phyloP scores from a whole-genome alignment of 164 flowering plant species.

The Vitis vinifera region DNA sequence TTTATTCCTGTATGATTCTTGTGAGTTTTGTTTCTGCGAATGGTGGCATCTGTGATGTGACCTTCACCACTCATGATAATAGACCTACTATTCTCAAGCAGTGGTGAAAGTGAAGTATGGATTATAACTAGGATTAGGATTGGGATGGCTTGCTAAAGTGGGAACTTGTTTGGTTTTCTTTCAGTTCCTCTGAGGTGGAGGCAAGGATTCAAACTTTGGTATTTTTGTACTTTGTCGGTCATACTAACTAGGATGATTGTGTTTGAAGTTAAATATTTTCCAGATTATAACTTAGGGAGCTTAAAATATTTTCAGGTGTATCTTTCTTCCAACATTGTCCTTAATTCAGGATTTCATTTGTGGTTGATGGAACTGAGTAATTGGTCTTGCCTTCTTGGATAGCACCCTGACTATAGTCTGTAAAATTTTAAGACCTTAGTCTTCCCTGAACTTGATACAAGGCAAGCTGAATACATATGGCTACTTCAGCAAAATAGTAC shows the following conservation, averaged over 20 bases:
- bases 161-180: background rate
- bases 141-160: background rate
- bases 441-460: background rate
- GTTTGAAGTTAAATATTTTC: background rate
- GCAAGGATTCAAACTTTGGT: background rate
- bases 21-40: too few species aligned
- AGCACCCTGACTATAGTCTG: background rate
- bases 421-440: background rate
- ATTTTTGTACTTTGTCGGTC: background rate
- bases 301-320: background rate
- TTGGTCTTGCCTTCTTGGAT: background rate
- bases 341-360: too few species aligned
- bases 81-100: too few species aligned
- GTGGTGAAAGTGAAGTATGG: background rate
- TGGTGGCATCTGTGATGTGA: too few species aligned
- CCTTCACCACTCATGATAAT: too few species aligned
- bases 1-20: too few species aligned
- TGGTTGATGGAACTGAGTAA: too few species aligned
- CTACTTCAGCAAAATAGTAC: background rate
- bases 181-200: background rate
- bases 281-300: background rate
- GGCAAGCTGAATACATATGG: background rate
- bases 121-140: background rate
- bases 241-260: background rate
- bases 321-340: too few species aligned